Base-by-base conservation (phyloP, 1,284 basidiomycete genomes). In the Cryptococcus deneoformans region DNA sequence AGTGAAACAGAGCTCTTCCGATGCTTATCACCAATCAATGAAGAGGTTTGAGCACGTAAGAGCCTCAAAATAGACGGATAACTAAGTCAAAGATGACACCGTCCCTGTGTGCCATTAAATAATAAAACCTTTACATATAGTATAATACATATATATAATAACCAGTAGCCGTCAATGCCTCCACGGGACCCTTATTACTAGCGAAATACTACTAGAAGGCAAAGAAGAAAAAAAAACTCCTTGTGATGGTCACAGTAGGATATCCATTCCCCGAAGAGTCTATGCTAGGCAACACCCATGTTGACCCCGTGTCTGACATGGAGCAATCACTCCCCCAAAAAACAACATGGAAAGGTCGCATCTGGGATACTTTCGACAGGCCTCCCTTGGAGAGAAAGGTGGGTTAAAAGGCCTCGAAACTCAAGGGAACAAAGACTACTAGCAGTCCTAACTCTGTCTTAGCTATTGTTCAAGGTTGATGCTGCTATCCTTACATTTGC, bases 291-390 rank as follows among this genome's bases (percentile, higher is more conserved):
- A 46, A 56, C 20, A 46, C 52, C 44, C 10, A 45, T 11, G 47
- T 35, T 10, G 36, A 50, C 35, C 20, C 34, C 8, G 50, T 29
- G 35, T 36, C 42, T 20, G n/a, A 10, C 6, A 16, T 14, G 38
- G 44, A 34, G 16, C 7, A 24, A 8, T 42, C 51, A 20, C 6
- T 29, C n/a, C 38, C 42, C 12, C 24, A 24, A 16, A 54, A 46
- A 11, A 24, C 42, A 10, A 54, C 52, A 12, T 68, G 64, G 65
- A 66, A 64, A 16, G 72, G 72, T 1, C 57, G 61, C 14, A 42
- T 75, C n/a, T 72, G 70, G 69, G 73, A 75, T 52, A 72, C 72
- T 1, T 61, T 67, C 29, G 74, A 75, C 52, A 50, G 69, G 1
- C 61, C 64, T 0, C 45, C 49, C 1, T 63, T 61, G 9, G 68